Evolutionary conservation across 2,329 filamentous ascomycete genomes (phyloP), one percentile per base, ranked within the genome.

Genomic region (Cladosporium austrohemisphaericum): DNA sequence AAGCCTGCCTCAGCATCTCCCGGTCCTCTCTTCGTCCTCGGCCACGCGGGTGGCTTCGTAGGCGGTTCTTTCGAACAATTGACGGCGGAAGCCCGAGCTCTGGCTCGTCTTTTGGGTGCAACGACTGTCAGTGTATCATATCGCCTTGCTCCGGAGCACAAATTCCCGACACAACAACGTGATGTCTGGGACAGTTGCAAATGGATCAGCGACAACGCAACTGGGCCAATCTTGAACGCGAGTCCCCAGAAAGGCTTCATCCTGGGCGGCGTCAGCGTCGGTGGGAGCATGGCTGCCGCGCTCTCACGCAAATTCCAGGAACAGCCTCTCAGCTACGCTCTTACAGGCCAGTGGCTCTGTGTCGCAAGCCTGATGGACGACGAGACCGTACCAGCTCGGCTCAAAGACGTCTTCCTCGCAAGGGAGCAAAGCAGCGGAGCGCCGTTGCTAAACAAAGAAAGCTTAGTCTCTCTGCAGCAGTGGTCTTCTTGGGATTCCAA

Each of bases 301-400:
- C 54, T 70, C 2, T 59, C 66, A 3, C 72, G 72, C 52, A 61
- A 70, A 1, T 67, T 68, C 1, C 64, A 69, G 1, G 69, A 75
- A 43, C 65, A 73, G 22, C 60, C 64, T n/a, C 57, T 75, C 1
- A 64, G 63, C 3, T 70, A 71, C 0, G 67, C 69, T 5, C 53
- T 78, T n/a, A 77, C 76, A 0, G 76, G 75, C 1, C 60, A 70
- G n/a, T 76, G 71, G 53, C 65, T 76, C 14, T 67, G 63, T 46
- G 70, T 76, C 10, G 72, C 73, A 0, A 58, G 64, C 0, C 60
- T 69, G 25, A 59, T 68, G 49, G 57, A 55, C 14, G 32, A 52
- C 1, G 54, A 62, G 11, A 56, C 55, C 7, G 61, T 70, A 10
- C 69, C 69, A 3, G 63, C 68, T 29, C 65, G 68, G 53, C 76